Percentiles rank a stretch among this genome's conserved stretches.
Evolutionary conservation across 2,329 filamentous ascomycete species (phyloP).

Genomic region (Cladosporium sp.): DNA sequence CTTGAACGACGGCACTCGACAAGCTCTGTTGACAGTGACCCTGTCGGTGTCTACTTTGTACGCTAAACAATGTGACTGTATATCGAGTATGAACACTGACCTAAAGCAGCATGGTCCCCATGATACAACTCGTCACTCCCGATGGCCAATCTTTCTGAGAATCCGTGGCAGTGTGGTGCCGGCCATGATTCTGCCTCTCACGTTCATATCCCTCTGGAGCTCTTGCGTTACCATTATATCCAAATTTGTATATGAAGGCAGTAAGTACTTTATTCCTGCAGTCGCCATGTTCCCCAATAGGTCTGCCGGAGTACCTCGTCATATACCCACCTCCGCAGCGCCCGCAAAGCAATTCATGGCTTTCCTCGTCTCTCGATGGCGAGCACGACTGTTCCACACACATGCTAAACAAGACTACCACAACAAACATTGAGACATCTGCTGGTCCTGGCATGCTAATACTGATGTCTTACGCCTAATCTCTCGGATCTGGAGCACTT

Average conservation of each 20-base stretch:
- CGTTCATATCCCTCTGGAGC: constrained; percentile 64
- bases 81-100: neutral
- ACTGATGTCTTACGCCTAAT: too few relatives aligned
- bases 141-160: constrained; percentile 73
- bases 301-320: too few relatives aligned
- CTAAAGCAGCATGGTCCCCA: constrained; percentile 55
- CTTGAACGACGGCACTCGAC: neutral
- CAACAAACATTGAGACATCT: neutral
- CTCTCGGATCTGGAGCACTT: too few relatives aligned
- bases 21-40: neutral
- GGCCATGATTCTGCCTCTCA: constrained; percentile 69
- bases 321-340: neutral
- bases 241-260: constrained; percentile 38
- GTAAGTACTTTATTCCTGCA: neutral
- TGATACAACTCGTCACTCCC: constrained; percentile 71
- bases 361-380: neutral
- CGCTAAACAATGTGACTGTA: neutral
- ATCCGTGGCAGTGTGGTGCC: constrained; percentile 75
- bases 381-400: too few relatives aligned
- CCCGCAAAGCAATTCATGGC: neutral
- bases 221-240: constrained; percentile 63
- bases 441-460: too few relatives aligned
- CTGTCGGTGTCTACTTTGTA: neutral
- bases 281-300: neutral
- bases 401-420: too few relatives aligned